Conservation (phyloP, 2,329 filamentous ascomycete genomes). For the Daldinia sp. region DNA sequence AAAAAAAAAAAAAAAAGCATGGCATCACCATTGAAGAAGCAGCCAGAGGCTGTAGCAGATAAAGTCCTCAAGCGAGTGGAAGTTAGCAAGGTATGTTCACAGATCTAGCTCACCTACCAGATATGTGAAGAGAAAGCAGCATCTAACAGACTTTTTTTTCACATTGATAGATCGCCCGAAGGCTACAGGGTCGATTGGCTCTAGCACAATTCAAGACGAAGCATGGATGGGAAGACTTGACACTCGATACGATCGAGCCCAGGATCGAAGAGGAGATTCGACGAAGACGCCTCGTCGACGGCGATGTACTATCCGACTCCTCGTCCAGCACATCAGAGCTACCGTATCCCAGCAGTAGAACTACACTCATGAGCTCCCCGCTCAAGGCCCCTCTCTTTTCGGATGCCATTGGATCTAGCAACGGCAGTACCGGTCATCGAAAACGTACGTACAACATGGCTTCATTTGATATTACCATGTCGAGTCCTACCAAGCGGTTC, state of each 20-base stretch:
- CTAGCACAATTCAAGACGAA: conserved; percentile 97
- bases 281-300: conserved; percentile 72
- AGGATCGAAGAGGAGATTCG: conserved; percentile 81
- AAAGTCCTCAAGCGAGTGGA: conserved; percentile 76
- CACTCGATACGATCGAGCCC: conserved; percentile 85
- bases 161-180: conserved; percentile 80
- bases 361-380: conserved; percentile 79
- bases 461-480: conserved; percentile 63
- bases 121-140: conserved; percentile 21
- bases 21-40: conserved; percentile 69
- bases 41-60: conserved; percentile 71
- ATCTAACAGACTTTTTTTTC: conserved; percentile 34
- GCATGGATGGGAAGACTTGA: conserved; percentile 92
- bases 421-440: conserved; percentile 70
- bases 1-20: conserved; percentile 54
- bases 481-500: conserved; percentile 73
- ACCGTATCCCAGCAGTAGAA: conserved; percentile 69
- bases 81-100: conserved; percentile 72
- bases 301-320: conserved; percentile 84
- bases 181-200: conserved; percentile 90
- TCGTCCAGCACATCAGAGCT: conserved; percentile 85
- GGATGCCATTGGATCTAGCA: conserved; percentile 78
- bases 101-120: neutral
- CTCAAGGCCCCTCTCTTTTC: conserved; percentile 86
- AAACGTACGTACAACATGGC: conserved; percentile 68